Base-by-base conservation (phyloP, 169 alveolate genomes). In the Blepharisma undulans region DNA sequence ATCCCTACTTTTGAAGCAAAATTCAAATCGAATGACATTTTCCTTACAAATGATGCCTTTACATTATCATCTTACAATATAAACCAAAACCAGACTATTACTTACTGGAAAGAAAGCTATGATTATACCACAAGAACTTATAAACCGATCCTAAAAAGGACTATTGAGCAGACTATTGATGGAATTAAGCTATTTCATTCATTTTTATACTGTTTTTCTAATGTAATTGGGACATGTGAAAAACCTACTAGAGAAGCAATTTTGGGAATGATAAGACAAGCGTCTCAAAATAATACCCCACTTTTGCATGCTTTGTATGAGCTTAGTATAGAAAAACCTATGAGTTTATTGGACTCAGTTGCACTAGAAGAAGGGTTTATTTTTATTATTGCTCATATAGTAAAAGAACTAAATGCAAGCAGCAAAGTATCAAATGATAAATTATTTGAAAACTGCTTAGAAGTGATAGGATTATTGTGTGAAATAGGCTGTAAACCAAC, bases 351-450 rank as follows among this genome's bases (percentile, higher is more conserved):
- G 7, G 29, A 22, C 25, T 82, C 89, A 82, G n/a, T 82, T 22
- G 89, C 89, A 10, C 36, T 82, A 82, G 89, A 82, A 82, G 89
- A 82, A 82, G 89, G 89, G 48, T 34, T 33, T 25, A 22, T 82
- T 21, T 22, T 36, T 3, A 72, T 82, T 21, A 59, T 33, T 74
- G 14, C 33, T 19, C 33, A 22, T 21, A 6, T 82, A 19, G 34
- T 30, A 32, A 82, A 22, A 19, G 89, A 82, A 22, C 10, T 82
- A 21, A 32, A 32, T 33, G 60, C 27, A 4, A 4, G 19, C 0
- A 33, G 7, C 7, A 21, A 32, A 5, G 60, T 82, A 22, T 7
- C 33, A 82, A 33, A 30, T 3, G 89, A 59, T 33, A 82, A 82
- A 30, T 30, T 82, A 22, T 82, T 82, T 36, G 89, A 82, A 30